phyloP scores from a whole-genome alignment of 83 land plant genomes.

The Diphasiastrum complanatum region DNA sequence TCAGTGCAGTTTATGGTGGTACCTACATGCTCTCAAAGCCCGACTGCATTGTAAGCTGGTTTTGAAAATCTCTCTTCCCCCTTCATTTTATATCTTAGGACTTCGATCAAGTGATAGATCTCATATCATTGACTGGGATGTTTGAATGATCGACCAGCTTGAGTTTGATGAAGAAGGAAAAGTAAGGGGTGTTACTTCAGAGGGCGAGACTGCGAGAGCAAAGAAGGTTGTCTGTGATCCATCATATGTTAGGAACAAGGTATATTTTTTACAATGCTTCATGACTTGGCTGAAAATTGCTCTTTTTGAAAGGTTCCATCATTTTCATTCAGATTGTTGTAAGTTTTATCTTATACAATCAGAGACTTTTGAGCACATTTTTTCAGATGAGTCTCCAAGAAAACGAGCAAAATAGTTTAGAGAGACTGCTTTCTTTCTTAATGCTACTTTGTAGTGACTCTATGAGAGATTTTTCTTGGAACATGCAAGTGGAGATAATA shows the following conservation, averaged over 20 bases:
- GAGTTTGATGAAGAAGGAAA: conserved; percentile 85
- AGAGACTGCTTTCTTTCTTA: no score
- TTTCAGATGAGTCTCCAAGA: no score
- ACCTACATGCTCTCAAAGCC: conserved; percentile 92
- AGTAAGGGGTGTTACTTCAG: conserved; percentile 80
- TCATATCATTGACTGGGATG: no score
- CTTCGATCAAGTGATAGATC: no score
- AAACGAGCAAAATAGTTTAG: no score
- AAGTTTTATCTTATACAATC: no score
- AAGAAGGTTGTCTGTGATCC: conserved; percentile 96
- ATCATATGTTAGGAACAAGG: conserved; percentile 78
- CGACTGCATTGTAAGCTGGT: conserved; percentile 71
- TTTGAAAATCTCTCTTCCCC: not conserved
- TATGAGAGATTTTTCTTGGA: no score
- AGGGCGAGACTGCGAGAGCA: conserved; percentile 89
- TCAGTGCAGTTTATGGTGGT: conserved; percentile 95
- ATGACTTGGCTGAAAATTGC: not conserved
- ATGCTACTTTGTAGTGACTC: not conserved
- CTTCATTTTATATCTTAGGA: not conserved
- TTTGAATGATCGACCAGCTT: conserved; percentile 55
- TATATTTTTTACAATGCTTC: conserved; percentile 18
- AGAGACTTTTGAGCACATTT: no score
- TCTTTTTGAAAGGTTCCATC: no score
- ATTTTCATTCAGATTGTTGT: no score
- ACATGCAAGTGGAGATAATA: no score